Conservation (phyloP, 352 stramenopile species). For the Phytophthora constricta region DNA sequence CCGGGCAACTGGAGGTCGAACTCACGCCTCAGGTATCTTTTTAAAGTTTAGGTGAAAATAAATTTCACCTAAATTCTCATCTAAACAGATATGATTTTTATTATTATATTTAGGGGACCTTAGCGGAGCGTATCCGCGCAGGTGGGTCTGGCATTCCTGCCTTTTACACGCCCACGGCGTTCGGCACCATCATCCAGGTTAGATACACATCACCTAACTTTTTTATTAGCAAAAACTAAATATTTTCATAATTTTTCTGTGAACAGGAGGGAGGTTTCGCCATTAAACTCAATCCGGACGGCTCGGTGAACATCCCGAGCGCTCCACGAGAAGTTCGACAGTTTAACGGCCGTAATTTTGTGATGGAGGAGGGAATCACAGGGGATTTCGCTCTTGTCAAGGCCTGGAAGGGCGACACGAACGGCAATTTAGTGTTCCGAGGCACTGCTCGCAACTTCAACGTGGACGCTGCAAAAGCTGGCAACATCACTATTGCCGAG, state of each 20-base stretch:
- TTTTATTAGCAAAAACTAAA: too few relatives aligned
- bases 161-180: slow-evolving; percentile 96
- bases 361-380: slow-evolving; percentile 96
- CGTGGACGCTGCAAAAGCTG: slow-evolving; percentile 94
- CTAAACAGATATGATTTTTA: background rate
- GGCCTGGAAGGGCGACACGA: slow-evolving; percentile 95
- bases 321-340: slow-evolving; percentile 68
- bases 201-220: too few relatives aligned
- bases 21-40: slow-evolving; percentile 90
- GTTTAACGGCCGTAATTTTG: slow-evolving; percentile 92
- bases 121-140: slow-evolving; percentile 93
- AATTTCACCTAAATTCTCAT: background rate
- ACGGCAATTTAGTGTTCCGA: slow-evolving; percentile 96
- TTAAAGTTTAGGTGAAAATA: background rate
- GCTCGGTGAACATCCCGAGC: slow-evolving; percentile 73
- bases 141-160: slow-evolving; percentile 95
- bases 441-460: slow-evolving; percentile 97
- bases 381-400: slow-evolving; percentile 96
- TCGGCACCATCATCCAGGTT: slow-evolving; percentile 91
- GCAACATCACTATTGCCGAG: slow-evolving; percentile 93
- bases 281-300: slow-evolving; percentile 78
- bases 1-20: slow-evolving; percentile 94
- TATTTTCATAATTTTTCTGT: too few relatives aligned
- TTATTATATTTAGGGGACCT: slow-evolving; percentile 68
- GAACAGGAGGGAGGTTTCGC: slow-evolving; percentile 73